Conservation (phyloP, 176 grass and related monocot genomes). For the Phoenix roebelenii region DNA sequence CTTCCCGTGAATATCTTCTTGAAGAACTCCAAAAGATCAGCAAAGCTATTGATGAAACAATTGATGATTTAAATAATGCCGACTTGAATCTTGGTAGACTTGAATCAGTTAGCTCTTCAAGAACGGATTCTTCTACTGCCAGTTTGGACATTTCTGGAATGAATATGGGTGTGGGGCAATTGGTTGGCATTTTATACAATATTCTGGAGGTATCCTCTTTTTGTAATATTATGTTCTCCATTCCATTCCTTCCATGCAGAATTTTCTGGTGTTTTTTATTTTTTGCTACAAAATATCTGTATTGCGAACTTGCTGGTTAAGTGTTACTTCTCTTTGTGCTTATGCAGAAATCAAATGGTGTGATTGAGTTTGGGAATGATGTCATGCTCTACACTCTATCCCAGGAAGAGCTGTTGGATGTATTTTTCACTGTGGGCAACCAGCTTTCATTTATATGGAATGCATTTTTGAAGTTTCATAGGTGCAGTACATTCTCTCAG, state of each 20-base stretch:
- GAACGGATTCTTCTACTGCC: constrained; percentile 28
- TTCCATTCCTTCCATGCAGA: neutral
- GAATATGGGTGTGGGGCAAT: constrained; percentile 39
- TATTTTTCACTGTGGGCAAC: constrained; percentile 56
- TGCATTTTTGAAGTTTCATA: constrained; percentile 85
- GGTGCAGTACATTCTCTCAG: constrained; percentile 24
- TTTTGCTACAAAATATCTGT: constrained; percentile 4
- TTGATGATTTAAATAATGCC: constrained; percentile 48
- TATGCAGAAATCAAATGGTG: constrained; percentile 57
- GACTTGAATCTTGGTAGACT: constrained; percentile 71
- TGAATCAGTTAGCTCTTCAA: constrained; percentile 44
- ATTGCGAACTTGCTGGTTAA: neutral
- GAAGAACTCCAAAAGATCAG: constrained; percentile 67
- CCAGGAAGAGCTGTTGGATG: constrained; percentile 57
- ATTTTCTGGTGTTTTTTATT: neutral
- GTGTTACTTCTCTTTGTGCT: constrained; percentile 21
- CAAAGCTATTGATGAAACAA: constrained; percentile 40
- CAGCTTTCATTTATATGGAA: constrained; percentile 88
- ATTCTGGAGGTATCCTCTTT: constrained; percentile 52
- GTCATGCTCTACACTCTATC: constrained; percentile 57
- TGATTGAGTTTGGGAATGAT: constrained; percentile 42
- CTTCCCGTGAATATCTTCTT: constrained; percentile 64
- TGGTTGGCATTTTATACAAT: constrained; percentile 51
- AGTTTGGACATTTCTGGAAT: constrained; percentile 18
- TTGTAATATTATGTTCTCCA: neutral